These are phyloP conservation scores for Dalbergia oliveri DNA, from an alignment of 306 rosid species.

Conservation along the genomic window DNA sequence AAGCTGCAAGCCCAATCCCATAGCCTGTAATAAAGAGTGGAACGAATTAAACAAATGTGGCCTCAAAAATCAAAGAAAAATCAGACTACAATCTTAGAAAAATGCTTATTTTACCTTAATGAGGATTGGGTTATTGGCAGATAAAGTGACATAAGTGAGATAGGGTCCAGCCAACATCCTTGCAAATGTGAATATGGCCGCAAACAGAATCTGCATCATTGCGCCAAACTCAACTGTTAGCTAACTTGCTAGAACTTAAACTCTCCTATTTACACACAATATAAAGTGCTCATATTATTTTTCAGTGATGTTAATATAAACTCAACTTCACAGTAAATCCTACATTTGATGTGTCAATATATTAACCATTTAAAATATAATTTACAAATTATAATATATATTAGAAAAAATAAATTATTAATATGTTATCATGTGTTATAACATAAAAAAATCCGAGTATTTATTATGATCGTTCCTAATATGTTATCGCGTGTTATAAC, in stretches of 20 bases:
- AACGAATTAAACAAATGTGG: background rate
- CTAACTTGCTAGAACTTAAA: background rate
- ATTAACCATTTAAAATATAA: too few relatives aligned
- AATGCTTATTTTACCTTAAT: conserved; percentile 63
- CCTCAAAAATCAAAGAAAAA: background rate
- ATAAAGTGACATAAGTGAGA: conserved; percentile 65
- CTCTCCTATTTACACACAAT: too few relatives aligned
- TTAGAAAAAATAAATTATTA: too few relatives aligned
- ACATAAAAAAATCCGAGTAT: too few relatives aligned
- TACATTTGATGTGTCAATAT: too few relatives aligned
- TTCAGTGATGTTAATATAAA: too few relatives aligned
- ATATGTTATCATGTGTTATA: too few relatives aligned
- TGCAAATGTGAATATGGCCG: conserved; percentile 75
- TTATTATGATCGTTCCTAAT: too few relatives aligned
- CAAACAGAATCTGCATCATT: conserved; percentile 70
- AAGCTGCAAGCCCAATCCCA: conserved; percentile 80
- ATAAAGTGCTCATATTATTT: too few relatives aligned
- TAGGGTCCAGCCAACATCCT: conserved; percentile 84
- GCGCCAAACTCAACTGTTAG: conserved; percentile 9
- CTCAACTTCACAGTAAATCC: too few relatives aligned
- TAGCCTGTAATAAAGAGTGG: conserved; percentile 59
- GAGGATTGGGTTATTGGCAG: conserved; percentile 70
- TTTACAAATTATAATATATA: too few relatives aligned
- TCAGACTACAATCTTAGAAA: background rate
- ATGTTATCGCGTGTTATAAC: too few relatives aligned